Evolutionary conservation across 1,284 basidiomycete species (phyloP), one percentile per base, ranked within the genome.

Genomic region (Porodaedalea pini): DNA sequence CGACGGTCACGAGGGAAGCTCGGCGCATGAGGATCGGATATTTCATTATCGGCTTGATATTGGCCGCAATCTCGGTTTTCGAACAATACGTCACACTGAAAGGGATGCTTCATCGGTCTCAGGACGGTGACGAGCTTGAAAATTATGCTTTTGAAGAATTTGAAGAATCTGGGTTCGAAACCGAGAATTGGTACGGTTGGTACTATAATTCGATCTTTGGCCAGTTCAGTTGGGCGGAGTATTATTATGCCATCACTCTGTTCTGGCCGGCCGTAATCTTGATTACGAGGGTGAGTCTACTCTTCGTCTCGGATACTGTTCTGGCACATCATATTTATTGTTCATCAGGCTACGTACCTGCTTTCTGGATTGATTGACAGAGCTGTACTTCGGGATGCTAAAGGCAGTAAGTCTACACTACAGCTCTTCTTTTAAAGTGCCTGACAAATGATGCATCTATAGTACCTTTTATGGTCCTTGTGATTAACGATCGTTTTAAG

Each of bases 401-500:
- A 39, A 27, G 54, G 54, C 29, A 29, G 54, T 56, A 27, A 56
- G 54, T 50, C 10, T 31, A n/a, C 6, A 27, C 13, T 10, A 36
- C 4, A n/a, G 13, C 32, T 49, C 32, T 40, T 6, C 13, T 43
- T 23, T 37, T 5, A 10, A 2, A 4, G 23, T 45, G 23, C 11
- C 17, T 23, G 27, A 6, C n/a, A 8, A 23, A 45, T 27, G 40
- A 25, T 45, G 10, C n/a, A 4, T 39, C 19, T 4, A 43, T 37
- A 56, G 54, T 41, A 6, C 47, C 45, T 4, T 56, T 56, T 37
- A 40, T 29, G n/a, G 47, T 49, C n/a, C 15, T 41, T 23, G 21
- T 5, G 2, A 49, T 4, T 2, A 39, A 5, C 15, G n/a, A 49
- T 5, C n/a, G 44, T n/a, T 15, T 49, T 3, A 5, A 13, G 5